Percentiles rank a stretch among this genome's conserved stretches.
phyloP scores from a whole-genome alignment of 2,329 filamentous ascomycete genomes.

The Botrytis aclada region DNA sequence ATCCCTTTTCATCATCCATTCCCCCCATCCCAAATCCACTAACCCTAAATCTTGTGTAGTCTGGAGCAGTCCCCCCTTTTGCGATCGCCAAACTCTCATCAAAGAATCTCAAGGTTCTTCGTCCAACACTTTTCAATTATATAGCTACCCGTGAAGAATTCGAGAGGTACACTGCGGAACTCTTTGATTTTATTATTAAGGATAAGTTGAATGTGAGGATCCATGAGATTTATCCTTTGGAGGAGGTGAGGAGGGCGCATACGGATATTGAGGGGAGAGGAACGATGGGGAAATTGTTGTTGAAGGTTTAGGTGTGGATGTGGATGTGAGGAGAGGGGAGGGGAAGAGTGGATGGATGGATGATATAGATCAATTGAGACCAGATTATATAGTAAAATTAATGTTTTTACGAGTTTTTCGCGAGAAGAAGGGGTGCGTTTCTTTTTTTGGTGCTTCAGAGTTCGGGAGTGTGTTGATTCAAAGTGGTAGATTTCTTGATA shows the following conservation, averaged over 20 bases:
- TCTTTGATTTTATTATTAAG: slow-evolving; percentile 68
- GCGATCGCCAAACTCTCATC: slow-evolving; percentile 53
- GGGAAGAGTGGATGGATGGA: too few relatives aligned
- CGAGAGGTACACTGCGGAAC: slow-evolving; percentile 64
- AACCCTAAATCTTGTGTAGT: slow-evolving; percentile 14
- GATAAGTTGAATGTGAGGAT: slow-evolving; percentile 70
- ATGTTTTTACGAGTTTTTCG: accelerated
- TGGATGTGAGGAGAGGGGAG: background rate
- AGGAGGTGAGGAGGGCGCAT: slow-evolving; percentile 70
- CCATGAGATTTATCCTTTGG: slow-evolving; percentile 73
- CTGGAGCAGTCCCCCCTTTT: slow-evolving; percentile 63
- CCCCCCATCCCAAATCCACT: background rate
- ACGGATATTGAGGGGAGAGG: slow-evolving; percentile 75
- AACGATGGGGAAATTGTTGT: slow-evolving; percentile 78
- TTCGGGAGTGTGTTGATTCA: background rate
- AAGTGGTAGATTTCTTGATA: accelerated
- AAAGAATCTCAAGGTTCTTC: slow-evolving; percentile 75
- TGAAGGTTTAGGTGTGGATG: slow-evolving; percentile 52
- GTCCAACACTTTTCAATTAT: slow-evolving; percentile 72
- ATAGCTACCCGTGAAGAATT: slow-evolving; percentile 67
- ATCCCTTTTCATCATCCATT: too few relatives aligned
- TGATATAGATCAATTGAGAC: too few relatives aligned
- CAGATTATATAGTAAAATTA: too few relatives aligned
- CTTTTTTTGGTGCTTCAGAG: background rate
- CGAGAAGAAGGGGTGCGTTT: background rate